Conservation (phyloP, 1,284 basidiomycete genomes). For the Calocybe gambosa region DNA sequence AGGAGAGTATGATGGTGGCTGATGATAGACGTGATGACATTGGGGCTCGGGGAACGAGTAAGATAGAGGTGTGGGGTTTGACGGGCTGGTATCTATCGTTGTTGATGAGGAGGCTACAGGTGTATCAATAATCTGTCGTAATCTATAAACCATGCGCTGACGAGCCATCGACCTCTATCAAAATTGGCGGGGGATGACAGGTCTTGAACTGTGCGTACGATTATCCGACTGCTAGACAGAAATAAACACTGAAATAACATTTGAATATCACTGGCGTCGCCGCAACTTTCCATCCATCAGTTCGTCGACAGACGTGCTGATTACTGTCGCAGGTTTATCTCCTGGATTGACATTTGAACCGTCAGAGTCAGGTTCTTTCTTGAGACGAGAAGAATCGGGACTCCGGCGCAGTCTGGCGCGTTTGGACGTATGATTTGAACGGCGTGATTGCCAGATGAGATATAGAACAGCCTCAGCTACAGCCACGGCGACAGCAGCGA, state of each 20-base stretch:
- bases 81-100: slow-evolving; percentile 75
- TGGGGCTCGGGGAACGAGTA: slow-evolving; percentile 34
- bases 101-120: slow-evolving; percentile 46
- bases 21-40: slow-evolving; percentile 28
- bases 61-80: slow-evolving; percentile 72
- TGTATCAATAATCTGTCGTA: slow-evolving; percentile 29
- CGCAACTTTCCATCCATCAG: slow-evolving; percentile 15
- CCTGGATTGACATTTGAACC: slow-evolving; percentile 2
- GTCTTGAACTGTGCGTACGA: not conserved
- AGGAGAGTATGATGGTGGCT: slow-evolving; percentile 9
- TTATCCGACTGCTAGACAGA: not conserved
- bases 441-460: slow-evolving; percentile 62
- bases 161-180: not conserved
- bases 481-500: slow-evolving; percentile 56
- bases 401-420: slow-evolving; percentile 17
- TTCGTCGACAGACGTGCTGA: slow-evolving; percentile 13
- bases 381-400: slow-evolving; percentile 21
- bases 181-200: not conserved
- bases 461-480: slow-evolving; percentile 61
- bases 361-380: slow-evolving; percentile 26
- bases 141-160: not conserved
- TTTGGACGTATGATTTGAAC: slow-evolving; percentile 18
- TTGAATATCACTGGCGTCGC: slow-evolving; percentile 16
- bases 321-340: slow-evolving; percentile 2
- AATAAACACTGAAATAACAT: not conserved